Percentiles rank a stretch among this genome's conserved stretches.
Evolutionary conservation across 2,329 filamentous ascomycete genomes (phyloP).

Genomic region (Claviceps paspali): DNA sequence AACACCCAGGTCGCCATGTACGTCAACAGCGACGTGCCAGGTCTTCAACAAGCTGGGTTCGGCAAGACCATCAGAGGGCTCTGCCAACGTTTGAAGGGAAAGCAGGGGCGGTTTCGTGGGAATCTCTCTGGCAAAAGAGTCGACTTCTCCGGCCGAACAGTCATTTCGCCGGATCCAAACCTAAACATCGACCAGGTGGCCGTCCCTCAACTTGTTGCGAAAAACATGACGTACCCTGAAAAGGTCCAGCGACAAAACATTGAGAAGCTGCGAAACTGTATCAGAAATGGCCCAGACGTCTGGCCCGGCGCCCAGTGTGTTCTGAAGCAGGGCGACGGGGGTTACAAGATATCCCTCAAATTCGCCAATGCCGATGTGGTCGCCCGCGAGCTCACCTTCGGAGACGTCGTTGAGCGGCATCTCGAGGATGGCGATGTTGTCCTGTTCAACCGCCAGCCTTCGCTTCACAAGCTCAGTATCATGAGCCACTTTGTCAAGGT

Average conservation of each 20-base stretch:
- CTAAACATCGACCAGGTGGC: constrained; percentile 87
- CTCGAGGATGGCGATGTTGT: constrained; percentile 92
- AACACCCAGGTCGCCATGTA: constrained; percentile 95
- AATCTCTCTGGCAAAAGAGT: constrained; percentile 97
- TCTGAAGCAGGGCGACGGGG: constrained; percentile 51
- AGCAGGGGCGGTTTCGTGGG: constrained; percentile 91
- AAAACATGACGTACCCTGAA: constrained; percentile 92
- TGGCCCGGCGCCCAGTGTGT: constrained; percentile 85
- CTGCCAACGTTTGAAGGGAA: constrained; percentile 89
- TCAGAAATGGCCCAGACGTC: constrained; percentile 58
- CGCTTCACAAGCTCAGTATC: constrained; percentile 95
- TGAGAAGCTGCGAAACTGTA: constrained; percentile 58
- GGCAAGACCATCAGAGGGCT: constrained; percentile 86
- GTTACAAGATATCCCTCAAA: constrained; percentile 57
- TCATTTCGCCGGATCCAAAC: constrained; percentile 96
- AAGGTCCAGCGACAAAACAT: constrained; percentile 74
- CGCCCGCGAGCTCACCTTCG: constrained; percentile 62
- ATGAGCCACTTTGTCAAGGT: constrained; percentile 91
- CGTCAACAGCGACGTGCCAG: constrained; percentile 91
- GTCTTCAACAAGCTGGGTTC: constrained; percentile 74
- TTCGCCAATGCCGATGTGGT: constrained; percentile 56
- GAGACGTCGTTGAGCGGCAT: constrained; percentile 87
- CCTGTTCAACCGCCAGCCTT: constrained; percentile 94
- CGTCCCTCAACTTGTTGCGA: constrained; percentile 80
- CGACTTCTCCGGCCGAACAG: constrained; percentile 91